Conservation (phyloP, 2,329 filamentous ascomycete species). For the Trichoderma simmonsii region DNA sequence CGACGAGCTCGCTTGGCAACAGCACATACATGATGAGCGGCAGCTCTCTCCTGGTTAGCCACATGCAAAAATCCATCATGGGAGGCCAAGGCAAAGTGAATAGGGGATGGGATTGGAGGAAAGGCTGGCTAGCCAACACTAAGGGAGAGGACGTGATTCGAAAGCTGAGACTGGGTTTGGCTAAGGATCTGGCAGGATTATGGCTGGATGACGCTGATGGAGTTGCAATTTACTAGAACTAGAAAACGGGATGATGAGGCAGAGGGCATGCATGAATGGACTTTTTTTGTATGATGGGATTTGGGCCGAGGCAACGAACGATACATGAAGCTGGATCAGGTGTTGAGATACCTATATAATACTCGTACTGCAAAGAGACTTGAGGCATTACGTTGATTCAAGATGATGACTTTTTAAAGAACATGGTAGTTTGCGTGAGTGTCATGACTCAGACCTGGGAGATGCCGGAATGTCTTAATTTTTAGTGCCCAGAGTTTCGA, state of each 20-base stretch:
- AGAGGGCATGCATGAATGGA: neutral
- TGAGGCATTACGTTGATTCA: neutral
- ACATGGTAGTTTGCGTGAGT: neutral
- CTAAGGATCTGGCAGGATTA: slow-evolving; percentile 67
- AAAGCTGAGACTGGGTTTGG: slow-evolving; percentile 68
- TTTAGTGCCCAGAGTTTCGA: neutral
- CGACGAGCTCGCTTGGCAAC: slow-evolving; percentile 52
- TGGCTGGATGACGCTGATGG: slow-evolving; percentile 67
- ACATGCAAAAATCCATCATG: slow-evolving; percentile 58
- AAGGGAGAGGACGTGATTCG: slow-evolving; percentile 68
- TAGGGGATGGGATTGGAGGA: slow-evolving; percentile 75
- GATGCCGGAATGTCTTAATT: neutral
- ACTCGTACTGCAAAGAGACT: neutral
- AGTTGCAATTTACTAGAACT: slow-evolving; percentile 40
- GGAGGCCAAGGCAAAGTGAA: slow-evolving; percentile 49
- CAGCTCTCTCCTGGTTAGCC: slow-evolving; percentile 66
- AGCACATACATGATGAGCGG: slow-evolving; percentile 69
- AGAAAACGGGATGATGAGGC: slow-evolving; percentile 7
- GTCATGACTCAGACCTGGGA: neutral
- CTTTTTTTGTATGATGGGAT: neutral
- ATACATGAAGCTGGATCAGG: neutral
- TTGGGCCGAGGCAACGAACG: slow-evolving; percentile 1
- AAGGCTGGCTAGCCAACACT: slow-evolving; percentile 66
- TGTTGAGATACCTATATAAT: slow-evolving; percentile 9
- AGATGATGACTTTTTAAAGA: neutral